Evolutionary conservation across 768 basidiomycete species (phyloP), one percentile per base, ranked within the genome.

Genomic region (Austroboletus eburneus): DNA sequence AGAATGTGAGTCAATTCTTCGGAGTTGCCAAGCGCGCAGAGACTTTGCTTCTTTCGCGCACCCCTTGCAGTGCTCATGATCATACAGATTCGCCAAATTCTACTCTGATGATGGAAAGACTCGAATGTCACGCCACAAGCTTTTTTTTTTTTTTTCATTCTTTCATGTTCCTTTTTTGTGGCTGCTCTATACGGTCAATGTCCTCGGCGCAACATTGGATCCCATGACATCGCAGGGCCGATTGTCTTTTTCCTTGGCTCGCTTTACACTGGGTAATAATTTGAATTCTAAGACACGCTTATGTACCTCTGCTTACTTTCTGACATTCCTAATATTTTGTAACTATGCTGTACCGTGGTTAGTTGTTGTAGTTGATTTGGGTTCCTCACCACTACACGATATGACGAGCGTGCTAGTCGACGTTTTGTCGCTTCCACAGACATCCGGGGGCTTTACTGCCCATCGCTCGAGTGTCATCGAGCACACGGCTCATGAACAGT

Each of bases 1-100:
- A 76, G 57, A 85, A 83, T 51, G 83, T 85, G 69, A 72, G 83
- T 82, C 21, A 27, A 43, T 46, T 39, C 41, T 29, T 43, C 44
- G 49, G 39, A 7, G n/a, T 40, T 16, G 14, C 30, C 14, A 32
- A 30, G 29, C 32, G 48, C 45, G 14, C 17, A 27, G 20, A 20
- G 13, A 22, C 14, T 23, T 1, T 17, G 23, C 37, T 39, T 51
- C 21, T 29, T 32, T n/a, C n/a, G n/a, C 17, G n/a, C 34, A 17
- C 10, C 21, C 40, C 17, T 32, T 29, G 27, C 17, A 18, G 14
- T 39, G 32, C 46, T 46, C 3, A 48, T 32, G 7, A 32, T 13
- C 32, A 20, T 9, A 16, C 29, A 79, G 78, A 78, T 79, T 53
- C 75, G 76, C 43, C 67, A 71, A 46, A 72, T 78, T 43, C 73